Base-by-base conservation (phyloP, 805 yeast genomes). In the Starmerella roubikii region DNA sequence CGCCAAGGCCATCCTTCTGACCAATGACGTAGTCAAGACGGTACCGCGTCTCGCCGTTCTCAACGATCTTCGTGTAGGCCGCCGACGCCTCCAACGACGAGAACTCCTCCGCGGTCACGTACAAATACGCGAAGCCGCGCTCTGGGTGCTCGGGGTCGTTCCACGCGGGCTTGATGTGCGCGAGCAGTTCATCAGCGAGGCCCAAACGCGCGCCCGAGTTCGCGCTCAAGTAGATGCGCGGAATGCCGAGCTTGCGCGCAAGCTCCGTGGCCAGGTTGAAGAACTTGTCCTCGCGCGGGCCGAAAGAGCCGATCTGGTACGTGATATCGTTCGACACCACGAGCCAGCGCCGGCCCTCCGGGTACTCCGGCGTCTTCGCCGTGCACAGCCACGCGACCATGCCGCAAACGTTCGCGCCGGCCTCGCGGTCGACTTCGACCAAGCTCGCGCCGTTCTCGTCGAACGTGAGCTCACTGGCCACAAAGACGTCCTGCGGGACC, bases 201-300 rank as follows among this genome's bases (percentile, higher is more conserved):
- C 98, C 98, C 48, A 91, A 82, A 68, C 99, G 77, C 34, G 99
- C 99, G 69, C 99, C 99, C 44, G 97, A 86, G 72, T 91, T 91
- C 22, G 98, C 99, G 52, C 96, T 83, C 52, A 91, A 68, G 64
- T 91, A 91, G 41, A 91, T 73, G 66, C 99, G 72, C 56, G 99
- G 99, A 52, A 91, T 76, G 44, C 98, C 98, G 49, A 77, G 70
- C 56, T 73, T 68, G 65, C 94, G 74, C 25, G 97, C 95, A 51
- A 77, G 71, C 55, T 85, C 93, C 26, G 98, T 91, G 48, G 86
- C 94, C 58, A 78, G 76, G 68, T 82, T 74, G 71, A 91, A 91
- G 68, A 78, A 91, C 40, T 67, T 69, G 64, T 91, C 98, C 65
- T 91, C 99, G 53, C 72, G 78, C 19, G 98, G 98, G 54, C 98